Evolutionary conservation across 805 yeast species (phyloP).

Genomic region (Saturnispora ahearnii): DNA sequence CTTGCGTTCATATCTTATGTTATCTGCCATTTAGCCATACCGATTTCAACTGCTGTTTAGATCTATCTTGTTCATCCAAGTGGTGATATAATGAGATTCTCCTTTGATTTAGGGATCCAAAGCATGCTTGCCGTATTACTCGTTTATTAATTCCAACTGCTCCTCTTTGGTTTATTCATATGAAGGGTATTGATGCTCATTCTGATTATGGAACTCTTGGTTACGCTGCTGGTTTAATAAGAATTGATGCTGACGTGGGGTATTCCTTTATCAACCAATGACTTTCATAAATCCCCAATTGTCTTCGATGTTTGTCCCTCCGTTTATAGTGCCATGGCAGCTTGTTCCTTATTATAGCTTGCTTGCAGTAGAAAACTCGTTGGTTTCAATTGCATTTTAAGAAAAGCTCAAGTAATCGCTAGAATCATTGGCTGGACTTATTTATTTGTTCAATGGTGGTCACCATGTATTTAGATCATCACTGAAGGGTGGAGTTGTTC

Average conservation of each 20-base stretch:
- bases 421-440: conserved; percentile 33
- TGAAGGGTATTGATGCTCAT: conserved; percentile 44
- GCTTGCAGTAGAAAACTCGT: neutral
- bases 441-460: conserved; percentile 61
- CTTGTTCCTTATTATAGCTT: conserved; percentile 20
- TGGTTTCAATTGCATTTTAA: neutral
- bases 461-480: conserved; percentile 64
- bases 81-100: conserved; percentile 48
- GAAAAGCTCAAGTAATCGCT: neutral
- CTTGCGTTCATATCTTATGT: conserved; percentile 58
- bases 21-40: conserved; percentile 49
- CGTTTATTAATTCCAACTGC: conserved; percentile 61
- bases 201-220: conserved; percentile 58
- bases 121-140: conserved; percentile 53
- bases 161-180: conserved; percentile 64
- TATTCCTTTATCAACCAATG: conserved; percentile 48
- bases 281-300: conserved; percentile 59
- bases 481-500: conserved; percentile 55
- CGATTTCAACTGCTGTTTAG: conserved; percentile 53
- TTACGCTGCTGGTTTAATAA: conserved; percentile 60
- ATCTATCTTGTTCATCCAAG: conserved; percentile 59
- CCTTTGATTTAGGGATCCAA: conserved; percentile 49
- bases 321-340: conserved; percentile 58
- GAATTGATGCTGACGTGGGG: conserved; percentile 61
- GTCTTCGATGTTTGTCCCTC: conserved; percentile 76